Percentiles rank a stretch among this genome's conserved stretches.
Conservation (phyloP, 1,284 basidiomycete genomes). For the Naganishia sp. region DNA sequence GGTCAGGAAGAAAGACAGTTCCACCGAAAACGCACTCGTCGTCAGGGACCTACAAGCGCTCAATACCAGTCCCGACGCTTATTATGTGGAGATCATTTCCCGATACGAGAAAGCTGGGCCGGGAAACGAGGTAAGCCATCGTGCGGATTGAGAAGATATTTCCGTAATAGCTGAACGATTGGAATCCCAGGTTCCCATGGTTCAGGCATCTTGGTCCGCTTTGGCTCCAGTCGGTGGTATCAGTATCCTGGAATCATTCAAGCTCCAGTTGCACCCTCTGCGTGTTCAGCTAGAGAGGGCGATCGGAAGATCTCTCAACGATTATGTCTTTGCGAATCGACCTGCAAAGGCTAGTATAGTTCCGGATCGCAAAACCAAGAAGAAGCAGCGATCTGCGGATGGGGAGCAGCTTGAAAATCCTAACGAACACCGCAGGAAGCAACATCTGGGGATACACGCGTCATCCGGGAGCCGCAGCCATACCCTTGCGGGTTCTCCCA, state of each 20-base stretch:
- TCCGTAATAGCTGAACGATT: neutral
- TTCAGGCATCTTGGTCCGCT: slow-evolving; percentile 63
- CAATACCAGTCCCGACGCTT: slow-evolving; percentile 79
- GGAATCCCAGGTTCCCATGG: slow-evolving; percentile 33
- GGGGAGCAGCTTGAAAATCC: slow-evolving; percentile 3
- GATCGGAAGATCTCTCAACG: slow-evolving; percentile 79
- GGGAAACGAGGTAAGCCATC: slow-evolving; percentile 29
- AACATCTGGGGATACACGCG: slow-evolving; percentile 14
- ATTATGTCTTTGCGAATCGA: slow-evolving; percentile 71
- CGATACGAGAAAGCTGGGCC: slow-evolving; percentile 27
- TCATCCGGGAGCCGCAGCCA: slow-evolving; percentile 8
- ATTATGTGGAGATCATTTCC: slow-evolving; percentile 85
- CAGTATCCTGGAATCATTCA: slow-evolving; percentile 81
- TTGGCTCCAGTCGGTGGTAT: slow-evolving; percentile 93
- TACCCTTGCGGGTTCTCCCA: neutral
- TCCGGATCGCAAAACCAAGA: slow-evolving; percentile 6
- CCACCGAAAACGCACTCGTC: slow-evolving; percentile 74
- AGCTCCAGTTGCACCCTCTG: slow-evolving; percentile 81
- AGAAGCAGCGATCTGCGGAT: slow-evolving; percentile 14
- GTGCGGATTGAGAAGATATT: neutral
- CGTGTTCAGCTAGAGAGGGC: slow-evolving; percentile 81
- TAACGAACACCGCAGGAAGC: slow-evolving; percentile 2
- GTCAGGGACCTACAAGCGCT: slow-evolving; percentile 78
- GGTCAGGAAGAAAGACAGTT: slow-evolving; percentile 85
- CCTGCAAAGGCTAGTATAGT: neutral